These are phyloP conservation scores for Penicillium janthinellum DNA, from an alignment of 2,329 filamentous ascomycete genomes.

Conservation along the genomic window DNA sequence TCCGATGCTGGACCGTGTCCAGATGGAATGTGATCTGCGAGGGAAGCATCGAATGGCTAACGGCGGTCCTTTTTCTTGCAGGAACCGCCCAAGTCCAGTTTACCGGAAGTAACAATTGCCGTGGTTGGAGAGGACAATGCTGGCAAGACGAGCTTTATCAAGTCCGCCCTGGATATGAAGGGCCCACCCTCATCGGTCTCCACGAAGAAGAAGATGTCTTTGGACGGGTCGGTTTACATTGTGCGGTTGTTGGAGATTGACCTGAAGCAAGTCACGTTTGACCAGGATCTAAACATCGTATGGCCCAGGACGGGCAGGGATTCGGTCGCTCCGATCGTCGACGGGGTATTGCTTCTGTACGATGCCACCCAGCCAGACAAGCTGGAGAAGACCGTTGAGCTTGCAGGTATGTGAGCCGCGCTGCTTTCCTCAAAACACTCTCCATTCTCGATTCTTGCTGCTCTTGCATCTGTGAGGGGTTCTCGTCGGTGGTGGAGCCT, in stretches of 20 bases:
- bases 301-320: conserved; percentile 63
- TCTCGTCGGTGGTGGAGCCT: not conserved
- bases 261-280: conserved; percentile 54
- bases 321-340: conserved; percentile 70
- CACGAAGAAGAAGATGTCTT: conserved; percentile 57
- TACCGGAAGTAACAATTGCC: conserved; percentile 61
- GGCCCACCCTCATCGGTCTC: conserved; percentile 42
- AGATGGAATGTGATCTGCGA: not conserved
- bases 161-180: conserved; percentile 58
- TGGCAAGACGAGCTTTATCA: conserved; percentile 63
- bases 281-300: conserved; percentile 48
- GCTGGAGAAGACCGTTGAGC: conserved; percentile 71
- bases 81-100: conserved; percentile 30
- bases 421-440: not conserved
- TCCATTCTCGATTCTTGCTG: not conserved
- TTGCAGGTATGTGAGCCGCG: conserved; percentile 67
- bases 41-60: conserved; percentile 14
- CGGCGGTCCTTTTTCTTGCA: conserved; percentile 8
- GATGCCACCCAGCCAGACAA: conserved; percentile 80
- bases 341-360: conserved; percentile 84
- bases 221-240: conserved; percentile 58
- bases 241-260: conserved; percentile 61
- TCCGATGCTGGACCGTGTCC: not conserved
- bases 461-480: not conserved
- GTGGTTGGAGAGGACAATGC: conserved; percentile 57